phyloP scores from a whole-genome alignment of 164 flowering plant genomes.

The Taxillus chinensis region DNA sequence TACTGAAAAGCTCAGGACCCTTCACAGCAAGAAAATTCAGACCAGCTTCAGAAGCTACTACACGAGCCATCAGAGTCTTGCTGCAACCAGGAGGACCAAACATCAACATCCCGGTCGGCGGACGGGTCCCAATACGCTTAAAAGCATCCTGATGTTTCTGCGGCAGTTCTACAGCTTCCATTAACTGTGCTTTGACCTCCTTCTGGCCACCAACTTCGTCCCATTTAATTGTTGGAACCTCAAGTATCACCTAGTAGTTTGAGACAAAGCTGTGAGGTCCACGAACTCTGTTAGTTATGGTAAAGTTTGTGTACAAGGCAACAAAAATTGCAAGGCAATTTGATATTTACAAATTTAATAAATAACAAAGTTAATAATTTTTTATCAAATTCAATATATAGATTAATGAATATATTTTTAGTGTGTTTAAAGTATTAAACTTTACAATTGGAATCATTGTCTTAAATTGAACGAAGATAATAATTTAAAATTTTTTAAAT shows the following conservation, averaged over 20 bases:
- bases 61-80: slow-evolving; percentile 95
- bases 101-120: slow-evolving; percentile 82
- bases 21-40: slow-evolving; percentile 89
- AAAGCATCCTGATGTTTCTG: slow-evolving; percentile 82
- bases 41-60: slow-evolving; percentile 92
- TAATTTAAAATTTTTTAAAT: too few species aligned
- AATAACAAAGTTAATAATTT: too few species aligned
- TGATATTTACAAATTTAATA: too few species aligned
- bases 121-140: slow-evolving; percentile 64
- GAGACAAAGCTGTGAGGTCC: too few species aligned
- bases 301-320: too few species aligned
- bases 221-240: slow-evolving; percentile 91
- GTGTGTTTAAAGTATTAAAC: too few species aligned
- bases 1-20: slow-evolving; percentile 94
- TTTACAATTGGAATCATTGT: too few species aligned
- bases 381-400: too few species aligned
- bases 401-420: too few species aligned
- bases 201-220: slow-evolving; percentile 92
- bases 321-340: too few species aligned
- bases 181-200: slow-evolving; percentile 75
- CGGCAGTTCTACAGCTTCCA: slow-evolving; percentile 98
- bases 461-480: too few species aligned
- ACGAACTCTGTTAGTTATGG: too few species aligned
- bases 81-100: slow-evolving; percentile 99
- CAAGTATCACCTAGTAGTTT: slow-evolving; percentile 84